phyloP scores from a whole-genome alignment of 2,329 filamentous ascomycete species.

The Aspergillus terreus region DNA sequence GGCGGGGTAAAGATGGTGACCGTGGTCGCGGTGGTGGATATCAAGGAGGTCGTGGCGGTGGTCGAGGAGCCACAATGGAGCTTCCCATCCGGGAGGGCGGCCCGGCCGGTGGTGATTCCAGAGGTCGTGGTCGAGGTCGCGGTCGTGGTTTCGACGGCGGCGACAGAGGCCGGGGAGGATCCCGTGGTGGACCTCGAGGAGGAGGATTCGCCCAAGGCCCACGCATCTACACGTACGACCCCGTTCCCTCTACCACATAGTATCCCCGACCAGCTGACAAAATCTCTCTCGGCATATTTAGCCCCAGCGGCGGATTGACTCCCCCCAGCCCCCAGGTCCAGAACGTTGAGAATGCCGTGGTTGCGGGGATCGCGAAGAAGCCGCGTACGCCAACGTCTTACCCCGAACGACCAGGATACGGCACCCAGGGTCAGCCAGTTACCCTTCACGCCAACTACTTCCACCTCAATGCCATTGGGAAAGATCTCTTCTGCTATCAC shows the following conservation, averaged over 20 bases:
- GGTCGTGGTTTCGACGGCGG: conserved; percentile 2
- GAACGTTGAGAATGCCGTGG: conserved; percentile 26
- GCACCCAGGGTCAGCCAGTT: conserved; percentile 29
- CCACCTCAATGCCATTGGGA: conserved; percentile 33
- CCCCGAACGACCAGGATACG: conserved; percentile 37
- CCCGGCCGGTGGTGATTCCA: conserved; percentile 9
- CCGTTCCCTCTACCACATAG: neutral
- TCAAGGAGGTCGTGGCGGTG: conserved; percentile 20
- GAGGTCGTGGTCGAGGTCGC: conserved; percentile 21
- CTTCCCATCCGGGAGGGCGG: conserved; percentile 19
- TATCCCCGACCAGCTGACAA: neutral
- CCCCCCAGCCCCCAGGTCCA: conserved; percentile 20
- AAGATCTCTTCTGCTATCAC: conserved; percentile 41
- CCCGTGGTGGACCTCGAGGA: conserved; percentile 7
- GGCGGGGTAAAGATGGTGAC: conserved; percentile 15
- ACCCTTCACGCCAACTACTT: conserved; percentile 40
- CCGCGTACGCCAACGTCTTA: conserved; percentile 17
- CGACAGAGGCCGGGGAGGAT: conserved; percentile 8
- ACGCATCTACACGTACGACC: conserved; percentile 28
- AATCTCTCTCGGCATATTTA: conserved; percentile 7
- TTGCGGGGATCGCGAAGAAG: conserved; percentile 20
- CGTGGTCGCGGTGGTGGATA: conserved; percentile 10
- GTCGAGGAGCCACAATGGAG: conserved; percentile 22
- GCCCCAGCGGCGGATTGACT: conserved; percentile 18
- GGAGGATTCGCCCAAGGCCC: conserved; percentile 17